phyloP scores from a whole-genome alignment of 345 rosid species.

The Euphorbia lathyris region DNA sequence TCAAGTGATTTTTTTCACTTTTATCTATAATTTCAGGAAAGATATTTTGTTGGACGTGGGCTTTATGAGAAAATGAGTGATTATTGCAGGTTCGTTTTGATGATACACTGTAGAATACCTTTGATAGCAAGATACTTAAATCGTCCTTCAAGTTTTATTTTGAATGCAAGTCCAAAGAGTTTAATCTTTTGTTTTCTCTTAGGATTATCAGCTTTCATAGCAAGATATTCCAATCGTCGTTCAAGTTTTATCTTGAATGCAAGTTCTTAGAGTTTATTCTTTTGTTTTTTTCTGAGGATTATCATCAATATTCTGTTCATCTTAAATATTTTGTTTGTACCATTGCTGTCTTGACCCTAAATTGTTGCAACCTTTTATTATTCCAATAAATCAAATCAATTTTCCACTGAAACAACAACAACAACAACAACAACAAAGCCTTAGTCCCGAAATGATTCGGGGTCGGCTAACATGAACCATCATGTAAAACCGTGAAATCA shows the following conservation, averaged over 20 bases:
- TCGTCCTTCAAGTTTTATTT: background rate
- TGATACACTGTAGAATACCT: background rate
- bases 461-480: too few species aligned
- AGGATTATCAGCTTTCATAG: background rate
- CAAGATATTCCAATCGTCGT: background rate
- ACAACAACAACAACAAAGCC: too few species aligned
- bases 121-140: background rate
- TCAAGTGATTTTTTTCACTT: conserved; percentile 11
- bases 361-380: background rate
- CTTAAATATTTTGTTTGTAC: background rate
- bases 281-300: conserved; percentile 2
- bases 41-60: conserved; percentile 96
- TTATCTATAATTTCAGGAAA: conserved; percentile 58
- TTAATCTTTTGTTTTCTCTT: background rate
- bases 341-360: background rate
- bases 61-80: conserved; percentile 81
- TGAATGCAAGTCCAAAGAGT: background rate
- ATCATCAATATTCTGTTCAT: too few species aligned
- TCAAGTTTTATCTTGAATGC: background rate
- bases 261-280: background rate
- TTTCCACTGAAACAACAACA: background rate
- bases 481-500: too few species aligned
- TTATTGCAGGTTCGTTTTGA: conserved; percentile 68
- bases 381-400: background rate
- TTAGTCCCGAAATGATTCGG: too few species aligned